These are phyloP conservation scores for Parsonsia alboflavescens DNA, from an alignment of 257 asterid genomes.

Conservation along the genomic window DNA sequence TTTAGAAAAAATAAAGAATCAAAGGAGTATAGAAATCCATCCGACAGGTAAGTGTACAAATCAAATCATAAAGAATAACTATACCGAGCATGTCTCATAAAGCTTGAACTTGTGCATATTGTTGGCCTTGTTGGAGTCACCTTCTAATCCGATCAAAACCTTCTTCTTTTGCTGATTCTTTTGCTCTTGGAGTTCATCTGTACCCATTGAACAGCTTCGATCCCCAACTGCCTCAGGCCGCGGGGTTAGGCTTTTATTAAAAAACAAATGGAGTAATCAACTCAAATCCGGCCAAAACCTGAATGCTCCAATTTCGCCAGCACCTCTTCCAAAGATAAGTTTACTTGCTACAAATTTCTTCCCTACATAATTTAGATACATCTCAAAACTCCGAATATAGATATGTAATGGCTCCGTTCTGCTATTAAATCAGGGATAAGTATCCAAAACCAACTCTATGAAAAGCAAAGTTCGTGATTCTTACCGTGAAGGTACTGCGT, in stretches of 20 bases:
- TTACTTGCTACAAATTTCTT: neutral
- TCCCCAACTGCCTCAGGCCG: neutral
- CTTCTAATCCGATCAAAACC: conserved; percentile 16
- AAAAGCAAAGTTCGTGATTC: neutral
- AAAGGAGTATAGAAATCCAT: no score
- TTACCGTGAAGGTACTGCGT: no score
- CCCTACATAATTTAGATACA: neutral
- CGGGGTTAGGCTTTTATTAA: neutral
- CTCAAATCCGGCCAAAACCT: neutral
- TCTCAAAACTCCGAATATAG: neutral
- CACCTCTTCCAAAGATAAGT: neutral
- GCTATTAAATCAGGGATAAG: neutral
- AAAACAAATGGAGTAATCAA: conserved; percentile 1
- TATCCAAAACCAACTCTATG: neutral
- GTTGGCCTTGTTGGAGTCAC: conserved; percentile 20
- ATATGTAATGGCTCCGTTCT: neutral
- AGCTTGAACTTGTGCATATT: conserved; percentile 72
- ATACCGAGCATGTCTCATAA: conserved; percentile 88
- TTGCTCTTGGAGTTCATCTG: conserved; percentile 16
- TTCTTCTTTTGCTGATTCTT: neutral
- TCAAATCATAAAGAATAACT: neutral
- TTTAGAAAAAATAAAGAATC: no score
- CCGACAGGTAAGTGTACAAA: no score
- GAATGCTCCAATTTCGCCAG: neutral
- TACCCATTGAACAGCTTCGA: conserved; percentile 25